These are phyloP conservation scores for Prunus dulcis DNA, from an alignment of 306 rosid species.

Conservation along the genomic window DNA sequence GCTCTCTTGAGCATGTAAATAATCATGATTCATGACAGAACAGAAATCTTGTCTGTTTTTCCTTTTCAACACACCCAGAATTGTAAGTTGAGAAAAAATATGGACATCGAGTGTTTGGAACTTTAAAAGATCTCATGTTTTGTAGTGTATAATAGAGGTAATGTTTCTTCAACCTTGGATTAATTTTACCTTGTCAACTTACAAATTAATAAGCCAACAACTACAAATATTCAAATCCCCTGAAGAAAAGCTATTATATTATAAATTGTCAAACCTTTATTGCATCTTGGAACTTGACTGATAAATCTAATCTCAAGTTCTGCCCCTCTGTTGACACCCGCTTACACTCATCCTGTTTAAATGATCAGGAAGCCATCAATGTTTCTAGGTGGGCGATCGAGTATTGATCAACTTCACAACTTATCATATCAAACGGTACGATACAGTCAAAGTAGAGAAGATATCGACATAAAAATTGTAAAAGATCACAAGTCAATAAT, in stretches of 20 bases:
- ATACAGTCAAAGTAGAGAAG: background rate
- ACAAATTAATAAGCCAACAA: background rate
- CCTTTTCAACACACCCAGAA: background rate
- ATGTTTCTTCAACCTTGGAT: background rate
- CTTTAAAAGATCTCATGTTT: background rate
- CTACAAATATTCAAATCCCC: background rate
- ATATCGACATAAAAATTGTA: background rate
- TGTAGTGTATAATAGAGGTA: background rate
- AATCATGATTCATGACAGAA: background rate
- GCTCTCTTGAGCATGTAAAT: background rate
- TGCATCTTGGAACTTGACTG: constrained; percentile 91
- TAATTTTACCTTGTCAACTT: background rate
- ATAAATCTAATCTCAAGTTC: constrained; percentile 79
- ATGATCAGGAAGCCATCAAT: constrained; percentile 22
- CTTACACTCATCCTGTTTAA: constrained; percentile 84
- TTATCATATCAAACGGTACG: background rate
- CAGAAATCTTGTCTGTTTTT: background rate
- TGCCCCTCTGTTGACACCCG: constrained; percentile 95
- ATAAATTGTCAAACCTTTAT: constrained; percentile 57
- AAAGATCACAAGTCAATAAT: background rate
- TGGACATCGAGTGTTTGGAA: background rate
- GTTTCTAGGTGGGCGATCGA: background rate
- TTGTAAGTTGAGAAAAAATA: background rate
- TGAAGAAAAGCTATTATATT: background rate
- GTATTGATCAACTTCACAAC: constrained; percentile 2